Base-by-base conservation (phyloP, 768 basidiomycete genomes). In the Lentinula boryana region DNA sequence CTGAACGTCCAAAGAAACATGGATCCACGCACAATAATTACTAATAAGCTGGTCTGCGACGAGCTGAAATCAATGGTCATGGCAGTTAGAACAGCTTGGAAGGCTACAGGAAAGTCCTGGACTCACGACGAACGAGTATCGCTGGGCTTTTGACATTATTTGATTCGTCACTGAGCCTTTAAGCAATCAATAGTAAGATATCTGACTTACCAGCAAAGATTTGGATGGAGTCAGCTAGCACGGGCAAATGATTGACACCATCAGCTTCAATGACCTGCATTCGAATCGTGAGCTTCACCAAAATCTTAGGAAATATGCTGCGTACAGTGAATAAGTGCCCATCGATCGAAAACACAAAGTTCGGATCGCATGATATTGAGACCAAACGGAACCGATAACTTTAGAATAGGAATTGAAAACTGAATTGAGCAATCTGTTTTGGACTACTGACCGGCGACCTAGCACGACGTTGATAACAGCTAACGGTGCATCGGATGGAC, bases 41-140 rank as follows among this genome's bases (percentile, higher is more conserved):
- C 64, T 71, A 10, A 78, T 69, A 7, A 70, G 64, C 60, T 79
- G 72, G 64, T 75, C 72, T 7, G 80, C 79, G 1, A 72, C 70
- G 15, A 82, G 64, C 63, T 63, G 52, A n/a, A 36, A 51, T 31
- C 38, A 12, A 21, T 7, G 53, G 9, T 32, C 31, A 23, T 23
- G 23, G 23, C 23, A 23, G 1, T 23, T 23, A 23, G 23, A 23
- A 23, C 2, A 23, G 1, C 23, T 23, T 23, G 23, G 23, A 23
- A 23, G 23, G 23, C 23, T 23, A 23, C 23, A 23, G 23, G 23
- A 23, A 23, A 40, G 13, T 41, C 38, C 12, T 7, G 41, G 8
- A 73, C 66, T 60, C 36, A 70, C 58, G 15, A 76, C 65, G 35
- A 72, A 67, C 0, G 76, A 76, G 60, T 77, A 78, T 2, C 76